Evolutionary conservation across 2,329 filamentous ascomycete species (phyloP), one percentile per base, ranked within the genome.

Genomic region (Harringtonia lauricola): DNA sequence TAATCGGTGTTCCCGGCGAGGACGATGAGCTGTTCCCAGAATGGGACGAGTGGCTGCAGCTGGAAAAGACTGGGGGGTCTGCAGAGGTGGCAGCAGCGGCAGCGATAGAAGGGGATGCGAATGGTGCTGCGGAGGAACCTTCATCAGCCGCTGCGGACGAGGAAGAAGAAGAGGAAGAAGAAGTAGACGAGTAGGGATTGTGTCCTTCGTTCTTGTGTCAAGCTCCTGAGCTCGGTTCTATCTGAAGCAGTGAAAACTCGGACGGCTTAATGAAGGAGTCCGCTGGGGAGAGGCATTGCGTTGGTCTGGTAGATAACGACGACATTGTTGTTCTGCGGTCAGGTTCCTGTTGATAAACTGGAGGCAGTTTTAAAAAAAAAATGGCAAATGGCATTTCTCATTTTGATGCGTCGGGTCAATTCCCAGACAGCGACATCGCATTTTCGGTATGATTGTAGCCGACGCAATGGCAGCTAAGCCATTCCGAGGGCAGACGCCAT

Each of bases 1-100:
- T 88, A 41, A 75, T 98, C 43, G 90, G 85, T 48, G 74, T 86
- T 0, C 92, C 92, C 0, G 84, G 79, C 0, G 81, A 85, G 53
- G 86, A 88, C 47, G 83, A 83, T 34, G 89, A 94, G 3, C 73
- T 98, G 53, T 98, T 98, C 66, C 90, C 90, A 0, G 87, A 95
- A 57, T 98, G 92, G 92, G 85, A 95, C 5, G 83, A 92, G 62
- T 95, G 86, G 70, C 59, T 96, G 54, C 73, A 75, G 57, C 60
- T 95, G 49, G 92, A 96, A 67, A 76, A 73, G 47, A 81, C 88
- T 54, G 83, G 84, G 1, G 28, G 26, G 2, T 19, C 18, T 7
- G 6, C 35, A 4, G 31, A 8, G 8, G 37, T 12, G 12, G 36
- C 18, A 9, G 29, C 18, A 4, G 14, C n/a, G 9, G 17, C 22